Percentiles rank a stretch among this genome's conserved stretches.
Conservation (phyloP, 1,284 basidiomycete species). For the Leccinum subspadiceum region DNA sequence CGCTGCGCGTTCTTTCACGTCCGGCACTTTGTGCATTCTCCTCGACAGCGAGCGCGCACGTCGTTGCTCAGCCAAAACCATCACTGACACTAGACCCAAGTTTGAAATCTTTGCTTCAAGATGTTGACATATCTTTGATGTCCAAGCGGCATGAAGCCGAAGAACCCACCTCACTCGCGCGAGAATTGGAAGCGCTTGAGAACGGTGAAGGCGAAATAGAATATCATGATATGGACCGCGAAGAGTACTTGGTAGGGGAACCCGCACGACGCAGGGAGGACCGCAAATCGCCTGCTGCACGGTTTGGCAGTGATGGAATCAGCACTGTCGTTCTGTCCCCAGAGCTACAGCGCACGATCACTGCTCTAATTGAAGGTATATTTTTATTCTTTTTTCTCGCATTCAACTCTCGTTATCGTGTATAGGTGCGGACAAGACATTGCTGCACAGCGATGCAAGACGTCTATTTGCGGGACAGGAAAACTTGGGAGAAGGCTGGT, state of each 20-base stretch:
- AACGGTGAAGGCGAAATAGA: conserved; percentile 29
- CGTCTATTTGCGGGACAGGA: conserved; percentile 55
- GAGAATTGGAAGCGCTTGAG: conserved; percentile 56
- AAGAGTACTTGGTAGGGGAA: conserved; percentile 28
- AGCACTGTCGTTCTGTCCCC: conserved; percentile 69
- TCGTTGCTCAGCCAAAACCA: conserved; percentile 38
- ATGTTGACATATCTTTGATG: conserved; percentile 63
- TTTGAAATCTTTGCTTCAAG: conserved; percentile 55
- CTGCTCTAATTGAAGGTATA: conserved; percentile 58
- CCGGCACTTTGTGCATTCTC: conserved; percentile 20
- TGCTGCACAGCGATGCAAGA: conserved; percentile 66
- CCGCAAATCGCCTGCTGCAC: conserved; percentile 78
- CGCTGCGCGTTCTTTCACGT: conserved; percentile 25
- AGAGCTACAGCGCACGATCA: conserved; percentile 64
- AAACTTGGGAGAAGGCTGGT: conserved; percentile 44
- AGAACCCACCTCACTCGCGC: conserved; percentile 23
- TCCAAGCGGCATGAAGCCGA: conserved; percentile 35
- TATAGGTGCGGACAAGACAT: conserved; percentile 61
- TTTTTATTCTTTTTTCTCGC: conserved; percentile 3
- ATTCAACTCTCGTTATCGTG: conserved; percentile 6
- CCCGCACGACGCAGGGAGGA: conserved; percentile 39
- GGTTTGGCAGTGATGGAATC: conserved; percentile 70
- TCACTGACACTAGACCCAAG: conserved; percentile 64
- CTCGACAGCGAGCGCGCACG: conserved; percentile 17
- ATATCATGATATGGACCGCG: conserved; percentile 26